phyloP scores from a whole-genome alignment of 129 eudicot species.

The Tanacetum coccineum region DNA sequence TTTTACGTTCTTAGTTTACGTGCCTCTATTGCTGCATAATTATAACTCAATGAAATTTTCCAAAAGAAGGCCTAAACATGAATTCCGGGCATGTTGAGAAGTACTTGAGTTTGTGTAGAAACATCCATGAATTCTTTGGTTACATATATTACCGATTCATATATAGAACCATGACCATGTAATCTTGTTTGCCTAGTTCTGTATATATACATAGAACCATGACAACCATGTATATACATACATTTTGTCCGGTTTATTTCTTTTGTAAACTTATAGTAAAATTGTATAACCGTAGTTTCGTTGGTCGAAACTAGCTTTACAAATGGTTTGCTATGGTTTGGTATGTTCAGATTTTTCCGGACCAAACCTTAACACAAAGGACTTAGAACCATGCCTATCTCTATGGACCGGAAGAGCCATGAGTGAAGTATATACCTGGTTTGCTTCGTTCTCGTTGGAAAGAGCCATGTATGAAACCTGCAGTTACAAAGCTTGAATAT shows the following conservation, averaged over 20 bases:
- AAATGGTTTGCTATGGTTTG: background rate
- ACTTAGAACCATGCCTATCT: background rate
- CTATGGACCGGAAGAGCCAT: background rate
- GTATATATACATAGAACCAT: too few species aligned
- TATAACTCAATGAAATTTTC: too few species aligned
- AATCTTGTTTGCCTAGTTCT: too few species aligned
- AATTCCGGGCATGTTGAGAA: too few species aligned
- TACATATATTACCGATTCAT: background rate
- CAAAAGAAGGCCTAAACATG: too few species aligned
- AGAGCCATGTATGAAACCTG: conserved; percentile 29
- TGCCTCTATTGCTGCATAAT: too few species aligned
- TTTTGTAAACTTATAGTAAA: too few species aligned
- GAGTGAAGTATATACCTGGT: conserved; percentile 14
- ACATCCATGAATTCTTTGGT: background rate
- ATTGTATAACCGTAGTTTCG: too few species aligned
- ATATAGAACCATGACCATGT: background rate
- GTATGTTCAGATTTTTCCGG: background rate
- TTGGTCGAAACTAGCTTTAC: background rate
- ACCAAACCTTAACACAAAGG: background rate
- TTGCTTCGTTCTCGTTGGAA: conserved; percentile 1
- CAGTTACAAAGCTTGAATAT: conserved; percentile 24
- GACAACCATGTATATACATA: too few species aligned
- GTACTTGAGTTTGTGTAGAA: too few species aligned
- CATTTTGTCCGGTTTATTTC: too few species aligned
- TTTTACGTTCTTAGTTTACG: too few species aligned